Evolutionary conservation across 331 rosid genomes (phyloP).

Genomic region (Rosa hybrid): DNA sequence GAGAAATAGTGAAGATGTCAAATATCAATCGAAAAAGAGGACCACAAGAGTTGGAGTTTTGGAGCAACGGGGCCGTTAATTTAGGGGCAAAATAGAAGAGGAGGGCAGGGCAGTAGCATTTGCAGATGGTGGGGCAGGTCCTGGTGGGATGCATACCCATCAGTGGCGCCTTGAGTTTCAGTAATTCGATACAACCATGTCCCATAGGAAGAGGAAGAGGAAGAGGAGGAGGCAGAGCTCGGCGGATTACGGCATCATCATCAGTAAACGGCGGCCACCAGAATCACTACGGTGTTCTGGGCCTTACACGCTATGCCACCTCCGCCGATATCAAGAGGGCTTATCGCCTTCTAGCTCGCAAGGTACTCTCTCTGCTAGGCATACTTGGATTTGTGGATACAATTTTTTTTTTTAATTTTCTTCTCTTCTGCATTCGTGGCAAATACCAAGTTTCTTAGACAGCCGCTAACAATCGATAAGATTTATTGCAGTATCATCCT

Average conservation of each 20-base stretch:
- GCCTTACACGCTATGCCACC: slow-evolving; percentile 59
- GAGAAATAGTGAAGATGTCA: no score
- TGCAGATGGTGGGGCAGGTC: slow-evolving; percentile 57
- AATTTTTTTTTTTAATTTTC: no score
- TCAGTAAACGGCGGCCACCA: slow-evolving; percentile 39
- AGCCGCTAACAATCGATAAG: background rate
- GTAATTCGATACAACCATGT: no score
- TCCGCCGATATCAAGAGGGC: slow-evolving; percentile 74
- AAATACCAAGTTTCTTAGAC: background rate
- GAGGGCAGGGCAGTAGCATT: background rate
- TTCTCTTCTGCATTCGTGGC: no score
- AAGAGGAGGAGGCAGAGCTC: background rate
- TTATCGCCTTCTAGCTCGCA: slow-evolving; percentile 92
- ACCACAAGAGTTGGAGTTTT: no score
- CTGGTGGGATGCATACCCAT: slow-evolving; percentile 64
- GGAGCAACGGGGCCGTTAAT: no score
- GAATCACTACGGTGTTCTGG: slow-evolving; percentile 69
- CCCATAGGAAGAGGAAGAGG: background rate
- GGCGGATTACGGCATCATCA: background rate
- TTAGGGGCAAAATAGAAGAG: background rate
- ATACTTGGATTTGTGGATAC: no score
- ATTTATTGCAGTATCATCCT: slow-evolving; percentile 77
- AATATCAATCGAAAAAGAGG: no score
- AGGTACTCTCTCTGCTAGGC: slow-evolving; percentile 34
- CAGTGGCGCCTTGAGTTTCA: background rate